Evolutionary conservation across 192 early-diverging fungal species (phyloP), one percentile per base, ranked within the genome.

Genomic region (Coemansia sp.): DNA sequence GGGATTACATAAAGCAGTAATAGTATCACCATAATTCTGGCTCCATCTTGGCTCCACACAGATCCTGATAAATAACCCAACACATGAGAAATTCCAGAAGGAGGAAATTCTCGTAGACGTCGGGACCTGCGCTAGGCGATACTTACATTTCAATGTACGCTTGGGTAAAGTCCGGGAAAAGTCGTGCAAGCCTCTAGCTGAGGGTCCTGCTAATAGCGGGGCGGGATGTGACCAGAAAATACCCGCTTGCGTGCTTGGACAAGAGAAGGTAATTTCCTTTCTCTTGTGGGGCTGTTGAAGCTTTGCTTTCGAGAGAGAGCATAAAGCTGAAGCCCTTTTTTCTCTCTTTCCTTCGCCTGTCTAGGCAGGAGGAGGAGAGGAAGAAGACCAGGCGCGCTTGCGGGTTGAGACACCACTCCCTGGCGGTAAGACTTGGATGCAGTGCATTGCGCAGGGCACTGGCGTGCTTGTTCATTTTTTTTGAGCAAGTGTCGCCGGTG

Each of bases 371-470:
- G 41, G 30, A 15, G 34, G 30, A 30, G 44, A 32, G 34, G 34
- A 6, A 6, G 24, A 24, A 6, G 34, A 18, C 12, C 12, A 55
- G 4, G 58, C 10, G 49, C 15, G 20, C 37, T 64, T 55, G 59
- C 15, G 64, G 43, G 45, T 76, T 69, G 69, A 71, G 71, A 29
- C 29, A 24, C 18, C 53, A 66, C 74, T 76, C 74, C 65, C 74
- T 76, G 74, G 68, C 69, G 74, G 61, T 50, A 37, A 29, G 30
- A n/a, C 39, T 71, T 76, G 61, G 61, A 76, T 76, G 74, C 68
- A 76, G 74, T 76, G 74, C 74, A 68, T 71, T 76, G 74, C 74
- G 74, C 74, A 76, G 74, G 74, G 69, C 71, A 58, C 65, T 45
- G 34, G 74, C 67, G 56, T 12, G 7, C 22, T 38, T 15, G 27